Evolutionary conservation across 768 basidiomycete species (phyloP).

Genomic region (Boletus patriciae): DNA sequence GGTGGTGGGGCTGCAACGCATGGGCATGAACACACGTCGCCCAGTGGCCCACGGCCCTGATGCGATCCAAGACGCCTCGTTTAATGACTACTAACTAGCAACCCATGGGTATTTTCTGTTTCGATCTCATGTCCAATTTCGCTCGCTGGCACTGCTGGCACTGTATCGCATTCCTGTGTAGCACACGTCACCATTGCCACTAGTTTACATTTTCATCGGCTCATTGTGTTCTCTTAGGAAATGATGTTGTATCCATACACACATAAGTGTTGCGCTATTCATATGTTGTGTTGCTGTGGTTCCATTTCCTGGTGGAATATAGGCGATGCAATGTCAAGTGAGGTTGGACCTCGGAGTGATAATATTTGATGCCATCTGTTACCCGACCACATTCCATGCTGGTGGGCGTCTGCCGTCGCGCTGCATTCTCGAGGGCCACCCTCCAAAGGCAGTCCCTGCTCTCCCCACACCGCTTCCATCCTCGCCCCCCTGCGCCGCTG

Average conservation of each 20-base stretch:
- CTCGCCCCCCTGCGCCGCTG: background rate
- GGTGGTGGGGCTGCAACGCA: conserved; percentile 62
- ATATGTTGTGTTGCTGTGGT: background rate
- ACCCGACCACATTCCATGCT: conserved; percentile 22
- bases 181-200: conserved; percentile 3
- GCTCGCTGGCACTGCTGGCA: conserved; percentile 4
- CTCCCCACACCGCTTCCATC: conserved; percentile 3
- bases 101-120: conserved; percentile 7
- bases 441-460: conserved; percentile 10
- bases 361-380: background rate
- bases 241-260: conserved; percentile 7
- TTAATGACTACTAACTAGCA: background rate
- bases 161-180: conserved; percentile 23
- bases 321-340: no score
- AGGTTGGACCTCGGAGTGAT: background rate
- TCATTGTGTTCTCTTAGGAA: background rate
- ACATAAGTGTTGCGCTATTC: background rate
- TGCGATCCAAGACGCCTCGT: background rate
- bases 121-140: conserved; percentile 6
- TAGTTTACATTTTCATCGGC: conserved; percentile 1
- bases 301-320: background rate
- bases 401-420: conserved; percentile 24
- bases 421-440: conserved; percentile 13
- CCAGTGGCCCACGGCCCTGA: background rate
- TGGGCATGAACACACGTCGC: conserved; percentile 37